phyloP scores from a whole-genome alignment of 1,284 basidiomycete genomes.

The Caloboletus firmus region DNA sequence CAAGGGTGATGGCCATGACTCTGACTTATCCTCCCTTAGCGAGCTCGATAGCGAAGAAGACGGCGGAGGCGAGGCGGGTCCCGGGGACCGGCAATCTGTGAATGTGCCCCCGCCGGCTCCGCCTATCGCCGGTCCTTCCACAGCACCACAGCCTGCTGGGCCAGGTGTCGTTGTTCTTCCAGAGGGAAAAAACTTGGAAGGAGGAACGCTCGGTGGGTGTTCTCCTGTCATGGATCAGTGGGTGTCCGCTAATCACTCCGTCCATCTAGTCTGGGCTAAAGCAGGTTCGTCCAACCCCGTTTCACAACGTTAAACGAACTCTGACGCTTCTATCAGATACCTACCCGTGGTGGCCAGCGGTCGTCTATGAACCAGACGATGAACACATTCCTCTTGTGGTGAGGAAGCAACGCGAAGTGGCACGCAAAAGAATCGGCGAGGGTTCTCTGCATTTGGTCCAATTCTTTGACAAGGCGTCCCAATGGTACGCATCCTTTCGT shows the following conservation, averaged over 20 bases:
- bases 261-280: conserved; percentile 61
- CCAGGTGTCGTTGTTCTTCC: conserved; percentile 30
- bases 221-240: conserved; percentile 8
- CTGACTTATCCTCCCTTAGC: conserved; percentile 33
- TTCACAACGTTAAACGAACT: background rate
- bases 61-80: conserved; percentile 4
- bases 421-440: conserved; percentile 33
- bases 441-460: conserved; percentile 54
- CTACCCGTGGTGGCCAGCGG: conserved; percentile 69
- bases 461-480: conserved; percentile 63
- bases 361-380: conserved; percentile 54
- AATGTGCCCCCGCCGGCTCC: background rate
- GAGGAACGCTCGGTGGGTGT: conserved; percentile 53
- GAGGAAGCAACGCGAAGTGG: conserved; percentile 37
- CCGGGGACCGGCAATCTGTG: conserved; percentile 1
- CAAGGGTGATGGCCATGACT: conserved; percentile 19
- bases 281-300: conserved; percentile 35
- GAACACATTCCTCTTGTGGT: conserved; percentile 52
- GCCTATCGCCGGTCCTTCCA: conserved; percentile 9
- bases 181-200: conserved; percentile 39
- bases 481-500: conserved; percentile 48
- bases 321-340: conserved; percentile 42
- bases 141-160: conserved; percentile 10
- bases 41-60: conserved; percentile 32
- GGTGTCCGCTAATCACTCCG: conserved; percentile 1